Percentiles rank a stretch among this genome's conserved stretches.
phyloP scores from a whole-genome alignment of 257 asterid species.

The Nicotiana benthamiana region DNA sequence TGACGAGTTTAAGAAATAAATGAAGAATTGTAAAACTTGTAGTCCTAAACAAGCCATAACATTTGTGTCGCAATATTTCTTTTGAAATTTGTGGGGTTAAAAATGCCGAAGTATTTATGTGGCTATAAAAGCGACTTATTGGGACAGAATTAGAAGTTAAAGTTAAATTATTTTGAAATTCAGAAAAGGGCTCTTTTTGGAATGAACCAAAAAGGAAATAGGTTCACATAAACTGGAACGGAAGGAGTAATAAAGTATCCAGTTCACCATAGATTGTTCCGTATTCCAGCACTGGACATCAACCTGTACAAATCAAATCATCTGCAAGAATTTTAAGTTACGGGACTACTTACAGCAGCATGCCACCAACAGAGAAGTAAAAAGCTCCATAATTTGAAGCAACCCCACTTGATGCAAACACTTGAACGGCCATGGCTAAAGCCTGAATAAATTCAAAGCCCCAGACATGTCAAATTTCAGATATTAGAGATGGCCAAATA shows the following conservation, averaged over 20 bases:
- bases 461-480: neutral
- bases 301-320: neutral
- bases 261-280: neutral
- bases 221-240: too few species aligned
- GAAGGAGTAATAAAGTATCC: neutral
- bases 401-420: conserved; percentile 45
- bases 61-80: too few species aligned
- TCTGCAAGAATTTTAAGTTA: neutral
- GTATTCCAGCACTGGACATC: neutral
- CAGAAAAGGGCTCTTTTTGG: too few species aligned
- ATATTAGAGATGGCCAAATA: neutral
- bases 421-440: conserved; percentile 69
- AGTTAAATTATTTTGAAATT: too few species aligned
- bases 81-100: too few species aligned
- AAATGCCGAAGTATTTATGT: too few species aligned
- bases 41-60: too few species aligned
- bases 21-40: too few species aligned
- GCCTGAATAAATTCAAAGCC: conserved; percentile 40
- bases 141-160: too few species aligned
- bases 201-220: too few species aligned
- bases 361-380: conserved; percentile 61
- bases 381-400: conserved; percentile 36
- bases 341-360: conserved; percentile 63
- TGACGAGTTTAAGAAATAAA: too few species aligned
- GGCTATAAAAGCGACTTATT: too few species aligned